Base-by-base conservation (phyloP, 768 basidiomycete genomes). In the Serendipita indica region DNA sequence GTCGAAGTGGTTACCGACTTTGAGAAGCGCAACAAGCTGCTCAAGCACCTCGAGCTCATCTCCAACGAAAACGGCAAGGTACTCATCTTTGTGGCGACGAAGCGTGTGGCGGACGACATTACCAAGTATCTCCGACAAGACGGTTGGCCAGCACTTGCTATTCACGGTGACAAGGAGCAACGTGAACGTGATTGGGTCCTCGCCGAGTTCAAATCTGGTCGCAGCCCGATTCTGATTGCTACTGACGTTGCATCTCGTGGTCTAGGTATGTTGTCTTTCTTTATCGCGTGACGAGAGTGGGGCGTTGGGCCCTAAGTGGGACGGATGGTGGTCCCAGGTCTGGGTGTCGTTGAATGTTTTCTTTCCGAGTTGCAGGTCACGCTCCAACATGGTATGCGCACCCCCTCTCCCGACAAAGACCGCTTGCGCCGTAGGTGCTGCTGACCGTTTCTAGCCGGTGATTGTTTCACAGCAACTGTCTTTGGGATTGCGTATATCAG, bases 151-250 rank as follows among this genome's bases (percentile, higher is more conserved):
- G 96, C 96, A 13, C 76, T 99, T 34, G 94, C 96, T 58, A 99
- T 99, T 67, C 96, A 99, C 68, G 96, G 96, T 66, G 96, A 99
- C 76, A 99, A 99, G 73, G 92, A 92, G 75, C 91, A 96, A 67
- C 88, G 89, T 60, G 96, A 99, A 75, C 93, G 96, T 74, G 96
- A 99, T 69, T 99, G 96, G 96, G 96, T 98, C 54, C 77, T 99
- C 37, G 77, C 84, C 70, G 96, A 99, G 74, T 99, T 99, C 79
- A 98, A 98, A 75, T 86, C 90, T 58, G 92, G 96, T 66, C 86
- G 92, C 63, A 92, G 89, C 32, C 94, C 94, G 2, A 98, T 99
- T 71, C 79, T 99, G 68, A 89, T 98, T 68, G 96, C 96, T 73
- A 98, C 96, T 65, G 96, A 97, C 71, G 94, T 99, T 67, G 96